Base-by-base conservation (phyloP, 768 basidiomycete species). In the Podaxis sp. region DNA sequence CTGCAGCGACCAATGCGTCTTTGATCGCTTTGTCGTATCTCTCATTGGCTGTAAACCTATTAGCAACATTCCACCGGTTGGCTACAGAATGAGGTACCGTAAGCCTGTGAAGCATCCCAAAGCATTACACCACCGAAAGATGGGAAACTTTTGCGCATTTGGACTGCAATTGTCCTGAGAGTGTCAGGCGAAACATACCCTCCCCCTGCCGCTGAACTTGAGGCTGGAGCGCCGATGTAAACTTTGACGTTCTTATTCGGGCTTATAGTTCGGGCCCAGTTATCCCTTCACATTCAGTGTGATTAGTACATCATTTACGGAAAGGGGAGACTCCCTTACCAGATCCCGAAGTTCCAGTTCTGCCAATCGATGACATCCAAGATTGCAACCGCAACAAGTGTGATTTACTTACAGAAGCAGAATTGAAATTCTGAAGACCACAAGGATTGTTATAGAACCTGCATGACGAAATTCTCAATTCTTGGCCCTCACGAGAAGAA, bases 81-180 rank as follows among this genome's bases (percentile, higher is more conserved):
- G 76, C 20, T 73, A 49, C 46, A 73, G 75, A 61, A 72, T 74
- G 53, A 78, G 73, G 70, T 60, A 80, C 81, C 81, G 64, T 76
- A 78, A 48, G 80, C 80, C 67, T 82, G 80, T 20, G 79, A 80
- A 49, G 73, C 78, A 68, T 82, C 81, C 82, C 82, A 84, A 13
- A 84, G 64, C 82, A 83, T 81, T 15, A 87, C 81, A 6, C 87
- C 87, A n/a, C 87, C 85, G 66, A 88, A 88, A 1, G 85, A 86
- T 2, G 86, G 83, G 73, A 84, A 87, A 63, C 82, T 82, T 44
- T 76, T 74, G 41, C 84, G 82, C 76, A 83, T 86, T 62, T 79
- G 69, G 26, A 76, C 71, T 13, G 83, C 78, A 44, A 85, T 83
- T 60, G 38, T 77, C 26, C 75, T 77, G 54, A 88, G 74, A 7